These are phyloP conservation scores for Chalara sp. DNA, from an alignment of 2,329 filamentous ascomycete species.

Conservation along the genomic window DNA sequence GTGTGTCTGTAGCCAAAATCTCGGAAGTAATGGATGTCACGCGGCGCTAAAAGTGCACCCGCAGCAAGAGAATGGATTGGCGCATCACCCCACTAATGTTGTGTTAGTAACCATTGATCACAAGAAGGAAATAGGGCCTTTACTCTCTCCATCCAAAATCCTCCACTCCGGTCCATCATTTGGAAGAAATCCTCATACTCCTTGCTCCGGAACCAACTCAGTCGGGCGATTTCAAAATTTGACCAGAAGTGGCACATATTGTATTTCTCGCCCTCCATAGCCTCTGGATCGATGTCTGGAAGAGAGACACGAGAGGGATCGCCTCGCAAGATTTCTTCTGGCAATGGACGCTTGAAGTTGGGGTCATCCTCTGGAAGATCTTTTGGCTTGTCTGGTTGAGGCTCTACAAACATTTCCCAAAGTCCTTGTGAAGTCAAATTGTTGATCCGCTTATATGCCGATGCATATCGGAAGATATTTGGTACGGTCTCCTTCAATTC, in stretches of 20 bases:
- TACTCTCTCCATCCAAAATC: conserved; percentile 99
- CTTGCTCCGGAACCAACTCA: conserved; percentile 96
- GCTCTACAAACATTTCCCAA: conserved; percentile 98
- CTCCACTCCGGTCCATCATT: conserved; percentile 97
- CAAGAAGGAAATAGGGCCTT: conserved; percentile 25
- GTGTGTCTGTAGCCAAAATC: conserved; percentile 98
- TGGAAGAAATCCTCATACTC: conserved; percentile 97
- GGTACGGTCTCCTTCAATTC: conserved; percentile 96
- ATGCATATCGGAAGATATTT: conserved; percentile 98
- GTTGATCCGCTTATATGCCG: conserved; percentile 89
- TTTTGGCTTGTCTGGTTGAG: conserved; percentile 52
- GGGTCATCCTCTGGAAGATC: conserved; percentile 53
- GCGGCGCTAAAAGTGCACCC: conserved; percentile 72
- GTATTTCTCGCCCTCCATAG: conserved; percentile 96
- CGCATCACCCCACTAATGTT: conserved; percentile 84
- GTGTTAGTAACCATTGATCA: conserved; percentile 14
- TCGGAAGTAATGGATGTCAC: conserved; percentile 96
- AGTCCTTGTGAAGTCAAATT: conserved; percentile 86
- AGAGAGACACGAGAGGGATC: conserved; percentile 65
- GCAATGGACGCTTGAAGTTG: conserved; percentile 60
- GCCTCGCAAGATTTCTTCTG: conserved; percentile 73
- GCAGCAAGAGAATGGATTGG: conserved; percentile 97
- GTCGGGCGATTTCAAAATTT: conserved; percentile 94
- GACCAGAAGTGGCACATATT: conserved; percentile 99
- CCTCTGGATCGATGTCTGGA: conserved; percentile 80